Evolutionary conservation across 1,284 basidiomycete genomes (phyloP).

Genomic region (Coniferiporia weirii): DNA sequence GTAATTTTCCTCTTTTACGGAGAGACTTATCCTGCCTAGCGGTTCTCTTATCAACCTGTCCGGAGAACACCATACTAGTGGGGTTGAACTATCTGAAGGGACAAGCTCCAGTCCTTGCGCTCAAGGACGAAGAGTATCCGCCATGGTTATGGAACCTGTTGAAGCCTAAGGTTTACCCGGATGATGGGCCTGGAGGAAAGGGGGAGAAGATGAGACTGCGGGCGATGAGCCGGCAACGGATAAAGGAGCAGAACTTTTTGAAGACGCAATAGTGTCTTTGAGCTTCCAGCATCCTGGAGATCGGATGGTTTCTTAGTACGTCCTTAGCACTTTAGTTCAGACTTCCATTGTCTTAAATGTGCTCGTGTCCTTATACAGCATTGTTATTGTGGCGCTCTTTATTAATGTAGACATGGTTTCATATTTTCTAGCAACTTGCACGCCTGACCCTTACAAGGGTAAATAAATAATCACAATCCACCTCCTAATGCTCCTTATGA

Average conservation of each 20-base stretch:
- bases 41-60: constrained; percentile 50
- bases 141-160: constrained; percentile 85
- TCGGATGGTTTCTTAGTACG: neutral
- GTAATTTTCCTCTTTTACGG: neutral
- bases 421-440: too few relatives aligned
- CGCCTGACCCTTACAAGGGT: too few relatives aligned
- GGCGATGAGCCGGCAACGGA: constrained; percentile 54
- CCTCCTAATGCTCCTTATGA: too few relatives aligned
- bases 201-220: constrained; percentile 59
- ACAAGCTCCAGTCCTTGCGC: constrained; percentile 74
- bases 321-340: neutral
- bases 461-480: too few relatives aligned
- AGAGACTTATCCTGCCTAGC: constrained; percentile 8
- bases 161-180: constrained; percentile 47
- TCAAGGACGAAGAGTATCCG: constrained; percentile 83
- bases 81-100: constrained; percentile 84
- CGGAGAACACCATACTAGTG: constrained; percentile 63
- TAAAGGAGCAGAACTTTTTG: constrained; percentile 76
- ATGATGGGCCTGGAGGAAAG: constrained; percentile 68
- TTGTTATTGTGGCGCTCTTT: too few relatives aligned
- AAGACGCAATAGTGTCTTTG: constrained; percentile 48
- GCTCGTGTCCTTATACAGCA: neutral
- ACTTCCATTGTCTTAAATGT: neutral
- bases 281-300: neutral
- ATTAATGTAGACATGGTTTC: too few relatives aligned